Percentiles rank a stretch among this genome's conserved stretches.
Evolutionary conservation across 805 yeast genomes (phyloP).

Genomic region (Lachancea nothofagi): DNA sequence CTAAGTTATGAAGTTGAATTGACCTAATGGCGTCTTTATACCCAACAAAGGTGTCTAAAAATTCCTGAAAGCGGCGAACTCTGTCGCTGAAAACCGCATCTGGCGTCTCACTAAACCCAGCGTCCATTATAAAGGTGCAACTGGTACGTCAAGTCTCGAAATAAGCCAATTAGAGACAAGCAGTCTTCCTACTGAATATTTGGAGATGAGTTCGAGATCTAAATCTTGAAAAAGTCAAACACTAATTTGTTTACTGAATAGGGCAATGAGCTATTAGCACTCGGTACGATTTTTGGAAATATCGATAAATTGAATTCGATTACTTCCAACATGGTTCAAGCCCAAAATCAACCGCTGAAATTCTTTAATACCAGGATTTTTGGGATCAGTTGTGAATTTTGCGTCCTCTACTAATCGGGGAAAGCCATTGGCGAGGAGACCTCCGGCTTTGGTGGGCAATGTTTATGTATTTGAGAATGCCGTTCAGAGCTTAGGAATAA

Average conservation of each 20-base stretch:
- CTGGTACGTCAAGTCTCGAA: not conserved
- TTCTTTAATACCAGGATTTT: too few species aligned
- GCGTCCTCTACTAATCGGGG: too few species aligned
- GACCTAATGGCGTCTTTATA: conserved; percentile 66
- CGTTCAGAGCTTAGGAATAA: too few species aligned
- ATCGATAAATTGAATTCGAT: too few species aligned
- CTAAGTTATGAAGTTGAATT: conserved; percentile 57
- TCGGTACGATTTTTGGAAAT: too few species aligned
- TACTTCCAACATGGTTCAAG: too few species aligned
- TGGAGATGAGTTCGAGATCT: not conserved
- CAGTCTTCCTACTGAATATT: too few species aligned
- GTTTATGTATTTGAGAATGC: too few species aligned
- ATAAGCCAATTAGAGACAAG: not conserved
- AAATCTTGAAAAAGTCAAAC: conserved; percentile 1
- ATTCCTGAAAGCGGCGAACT: conserved; percentile 82
- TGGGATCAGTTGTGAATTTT: too few species aligned
- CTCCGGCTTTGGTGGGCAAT: too few species aligned
- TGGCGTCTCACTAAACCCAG: conserved; percentile 18
- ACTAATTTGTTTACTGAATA: not conserved
- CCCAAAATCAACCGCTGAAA: too few species aligned
- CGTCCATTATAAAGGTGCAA: conserved; percentile 1
- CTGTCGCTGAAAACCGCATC: conserved; percentile 68
- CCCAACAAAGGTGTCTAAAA: conserved; percentile 60
- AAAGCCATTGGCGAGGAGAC: too few species aligned
- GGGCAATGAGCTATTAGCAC: not conserved